Percentiles rank a stretch among this genome's conserved stretches.
These are phyloP conservation scores for Brassica incana DNA, from an alignment of 345 rosid genomes.

Conservation along the genomic window DNA sequence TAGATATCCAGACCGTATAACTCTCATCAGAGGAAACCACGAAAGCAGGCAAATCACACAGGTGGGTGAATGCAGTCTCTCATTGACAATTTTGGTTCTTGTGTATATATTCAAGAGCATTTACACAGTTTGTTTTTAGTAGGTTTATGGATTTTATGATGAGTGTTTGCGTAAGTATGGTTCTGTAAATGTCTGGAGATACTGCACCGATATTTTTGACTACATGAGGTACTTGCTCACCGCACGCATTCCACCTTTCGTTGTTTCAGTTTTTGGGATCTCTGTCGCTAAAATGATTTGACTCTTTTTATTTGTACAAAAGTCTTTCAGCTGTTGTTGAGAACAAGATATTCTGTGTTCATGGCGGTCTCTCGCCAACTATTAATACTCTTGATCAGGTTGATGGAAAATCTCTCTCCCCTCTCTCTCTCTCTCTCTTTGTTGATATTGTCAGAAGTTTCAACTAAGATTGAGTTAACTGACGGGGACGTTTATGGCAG, in stretches of 20 bases:
- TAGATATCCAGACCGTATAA: slow-evolving; percentile 92
- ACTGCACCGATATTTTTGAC: slow-evolving; percentile 94
- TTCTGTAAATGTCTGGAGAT: slow-evolving; percentile 95
- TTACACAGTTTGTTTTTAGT: slow-evolving; percentile 32
- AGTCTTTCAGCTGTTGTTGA: slow-evolving; percentile 94
- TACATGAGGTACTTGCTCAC: slow-evolving; percentile 69
- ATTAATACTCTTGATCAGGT: slow-evolving; percentile 96
- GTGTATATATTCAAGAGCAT: background rate
- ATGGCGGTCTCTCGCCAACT: slow-evolving; percentile 97
- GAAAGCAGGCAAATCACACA: slow-evolving; percentile 97
- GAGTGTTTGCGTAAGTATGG: slow-evolving; percentile 95
- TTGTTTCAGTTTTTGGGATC: background rate
- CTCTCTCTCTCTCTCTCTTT: background rate
- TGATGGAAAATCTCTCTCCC: background rate
- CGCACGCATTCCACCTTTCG: background rate
- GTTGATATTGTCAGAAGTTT: slow-evolving; percentile 12
- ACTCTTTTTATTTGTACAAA: slow-evolving; percentile 20
- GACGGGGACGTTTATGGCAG: slow-evolving; percentile 41
- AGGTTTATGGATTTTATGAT: slow-evolving; percentile 97
- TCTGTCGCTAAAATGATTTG: background rate
- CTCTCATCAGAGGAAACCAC: slow-evolving; percentile 93
- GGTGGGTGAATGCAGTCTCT: slow-evolving; percentile 62
- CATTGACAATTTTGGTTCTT: background rate
- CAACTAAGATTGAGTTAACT: background rate
- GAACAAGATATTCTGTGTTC: slow-evolving; percentile 89